Conservation (phyloP, 1,284 basidiomycete genomes). For the Trichosporon coremiiforme region DNA sequence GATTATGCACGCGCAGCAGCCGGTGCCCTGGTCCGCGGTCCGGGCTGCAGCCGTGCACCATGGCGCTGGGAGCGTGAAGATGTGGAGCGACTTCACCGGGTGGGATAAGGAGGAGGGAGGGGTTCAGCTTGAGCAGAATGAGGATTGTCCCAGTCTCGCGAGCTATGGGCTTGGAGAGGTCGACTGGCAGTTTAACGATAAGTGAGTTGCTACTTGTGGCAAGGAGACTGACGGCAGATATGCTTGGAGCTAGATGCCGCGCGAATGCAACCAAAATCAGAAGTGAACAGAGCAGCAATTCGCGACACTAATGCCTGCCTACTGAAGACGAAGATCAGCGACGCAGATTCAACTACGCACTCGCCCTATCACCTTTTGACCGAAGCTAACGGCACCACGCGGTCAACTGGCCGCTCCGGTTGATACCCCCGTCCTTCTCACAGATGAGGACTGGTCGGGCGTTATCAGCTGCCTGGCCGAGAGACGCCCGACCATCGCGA, state of each 20-base stretch:
- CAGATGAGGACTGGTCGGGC: too few species aligned
- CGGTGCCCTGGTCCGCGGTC: slow-evolving; percentile 21
- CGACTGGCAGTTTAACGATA: slow-evolving; percentile 29
- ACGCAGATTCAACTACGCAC: too few species aligned
- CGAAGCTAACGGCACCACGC: too few species aligned
- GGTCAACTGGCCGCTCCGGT: too few species aligned
- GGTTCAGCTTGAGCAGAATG: slow-evolving; percentile 5
- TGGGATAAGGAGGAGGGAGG: slow-evolving; percentile 23
- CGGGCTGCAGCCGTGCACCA: slow-evolving; percentile 25
- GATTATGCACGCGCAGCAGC: slow-evolving; percentile 13
- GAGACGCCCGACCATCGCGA: too few species aligned
- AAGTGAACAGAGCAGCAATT: too few species aligned
- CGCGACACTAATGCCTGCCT: too few species aligned
- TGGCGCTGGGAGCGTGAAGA: slow-evolving; percentile 21
- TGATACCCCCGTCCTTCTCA: too few species aligned
- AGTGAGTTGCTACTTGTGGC: slow-evolving; percentile 6
- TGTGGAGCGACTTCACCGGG: slow-evolving; percentile 20
- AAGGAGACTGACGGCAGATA: slow-evolving; percentile 23
- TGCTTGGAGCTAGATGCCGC: slow-evolving; percentile 18
- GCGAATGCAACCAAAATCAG: not conserved
- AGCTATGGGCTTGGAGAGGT: slow-evolving; percentile 23
- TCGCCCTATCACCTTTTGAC: too few species aligned
- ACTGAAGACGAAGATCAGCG: too few species aligned
- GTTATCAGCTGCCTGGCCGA: too few species aligned
- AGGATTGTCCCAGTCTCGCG: slow-evolving; percentile 24